Conservation (phyloP, 2,329 filamentous ascomycete species). For the Trichoderma aggressivum region DNA sequence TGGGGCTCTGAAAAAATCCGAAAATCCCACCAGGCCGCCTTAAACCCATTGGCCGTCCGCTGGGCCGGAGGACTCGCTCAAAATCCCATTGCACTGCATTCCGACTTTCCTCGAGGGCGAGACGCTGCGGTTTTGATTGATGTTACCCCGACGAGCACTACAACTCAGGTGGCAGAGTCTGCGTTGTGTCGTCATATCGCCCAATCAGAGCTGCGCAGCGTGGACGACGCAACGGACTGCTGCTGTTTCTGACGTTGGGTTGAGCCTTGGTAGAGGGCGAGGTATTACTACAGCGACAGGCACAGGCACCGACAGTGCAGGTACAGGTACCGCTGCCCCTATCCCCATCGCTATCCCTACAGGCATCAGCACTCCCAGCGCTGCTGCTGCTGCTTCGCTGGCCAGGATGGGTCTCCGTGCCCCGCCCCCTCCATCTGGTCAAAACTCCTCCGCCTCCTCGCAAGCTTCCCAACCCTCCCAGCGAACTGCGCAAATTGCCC, state of each 20-base stretch:
- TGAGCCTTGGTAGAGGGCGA: not conserved
- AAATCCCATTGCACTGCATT: not conserved
- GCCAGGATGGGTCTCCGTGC: conserved; percentile 30
- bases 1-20: not conserved
- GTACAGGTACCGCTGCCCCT: not conserved
- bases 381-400: not conserved
- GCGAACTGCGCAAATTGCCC: conserved; percentile 53
- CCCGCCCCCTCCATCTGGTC: conserved; percentile 39
- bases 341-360: not conserved
- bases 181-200: conserved; percentile 8
- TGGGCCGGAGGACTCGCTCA: not conserved
- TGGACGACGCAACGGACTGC: conserved; percentile 1
- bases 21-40: not conserved
- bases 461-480: conserved; percentile 44
- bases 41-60: not conserved
- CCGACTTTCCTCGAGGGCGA: not conserved
- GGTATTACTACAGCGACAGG: conserved; percentile 8
- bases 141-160: conserved; percentile 1
- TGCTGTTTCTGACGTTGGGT: not conserved
- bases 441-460: conserved; percentile 24
- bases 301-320: not conserved
- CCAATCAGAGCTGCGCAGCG: conserved; percentile 19
- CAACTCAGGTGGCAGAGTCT: conserved; percentile 18
- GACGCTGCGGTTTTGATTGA: not conserved
- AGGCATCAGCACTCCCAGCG: not conserved